Percentiles rank a stretch among this genome's conserved stretches.
These are phyloP conservation scores for Aspergillus ustus DNA, from an alignment of 2,329 filamentous ascomycete species.

Conservation along the genomic window DNA sequence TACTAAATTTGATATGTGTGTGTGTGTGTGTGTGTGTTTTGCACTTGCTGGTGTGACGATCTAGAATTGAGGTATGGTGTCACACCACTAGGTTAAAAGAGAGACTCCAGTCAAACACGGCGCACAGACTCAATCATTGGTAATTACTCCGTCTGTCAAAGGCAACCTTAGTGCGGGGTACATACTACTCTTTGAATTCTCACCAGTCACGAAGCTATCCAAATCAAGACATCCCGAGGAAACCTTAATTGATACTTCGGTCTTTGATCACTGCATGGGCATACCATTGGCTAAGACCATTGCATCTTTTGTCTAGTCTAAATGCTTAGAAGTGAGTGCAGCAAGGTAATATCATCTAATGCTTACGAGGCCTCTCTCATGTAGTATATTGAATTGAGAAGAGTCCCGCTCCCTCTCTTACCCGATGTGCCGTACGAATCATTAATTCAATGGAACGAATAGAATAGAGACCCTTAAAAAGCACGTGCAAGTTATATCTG, in stretches of 20 bases:
- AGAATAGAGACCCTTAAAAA: not conserved
- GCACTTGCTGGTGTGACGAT: no score
- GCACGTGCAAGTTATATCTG: not conserved
- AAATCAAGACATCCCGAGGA: constrained; percentile 4
- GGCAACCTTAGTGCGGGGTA: constrained; percentile 17
- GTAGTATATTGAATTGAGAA: not conserved
- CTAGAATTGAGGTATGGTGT: not conserved
- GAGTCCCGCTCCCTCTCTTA: not conserved
- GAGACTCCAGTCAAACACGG: not conserved
- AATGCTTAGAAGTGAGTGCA: no score
- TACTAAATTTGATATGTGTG: no score
- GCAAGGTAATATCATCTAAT: no score
- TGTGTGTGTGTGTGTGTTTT: no score
- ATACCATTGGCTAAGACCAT: not conserved
- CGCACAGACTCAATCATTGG: not conserved
- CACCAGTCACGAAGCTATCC: not conserved
- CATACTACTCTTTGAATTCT: not conserved
- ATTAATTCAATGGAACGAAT: not conserved
- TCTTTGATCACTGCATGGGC: not conserved
- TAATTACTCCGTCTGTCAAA: not conserved
- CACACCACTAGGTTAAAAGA: not conserved
- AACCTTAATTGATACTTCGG: not conserved
- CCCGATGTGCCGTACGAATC: not conserved
- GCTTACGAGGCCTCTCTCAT: not conserved
- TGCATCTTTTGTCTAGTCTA: no score